Evolutionary conservation across 805 yeast species (phyloP), one percentile per base, ranked within the genome.

Genomic region (Pichia nakasei): DNA sequence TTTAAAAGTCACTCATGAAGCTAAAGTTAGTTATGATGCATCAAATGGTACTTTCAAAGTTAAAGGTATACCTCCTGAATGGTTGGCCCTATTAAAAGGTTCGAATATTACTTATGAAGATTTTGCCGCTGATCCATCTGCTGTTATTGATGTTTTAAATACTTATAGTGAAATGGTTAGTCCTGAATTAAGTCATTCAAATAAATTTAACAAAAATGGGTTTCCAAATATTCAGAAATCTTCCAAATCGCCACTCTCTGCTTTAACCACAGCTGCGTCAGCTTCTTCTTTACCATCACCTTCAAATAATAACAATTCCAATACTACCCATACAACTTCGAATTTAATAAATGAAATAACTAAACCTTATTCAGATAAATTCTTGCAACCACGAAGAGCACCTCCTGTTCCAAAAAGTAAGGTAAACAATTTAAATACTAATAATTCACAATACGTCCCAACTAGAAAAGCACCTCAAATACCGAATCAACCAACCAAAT

Each of bases 1-100:
- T 8, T 85, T 91, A 17, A 89, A 91, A 61, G 91, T 91, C 62
- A 87, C 95, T 11, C 98, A 94, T 60, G 85, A 82, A 57, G 96
- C 89, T 17, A 93, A 85, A 60, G 91, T 85, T 22, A 89, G 89
- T 1, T 84, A 82, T 55, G 94, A 85, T 59, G 91, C 93, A 4
- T 80, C 84, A 24, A 74, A 72, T 52, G 82, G 82, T 18, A 71
- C 69, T 43, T 72, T 75, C 52, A 72, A 76, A 18, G 78, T 76
- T 8, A 66, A 75, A 43, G 63, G 63, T 22, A 57, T 59, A n/a
- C 80, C 81, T 1, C 78, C 76, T 21, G 72, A 76, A 37, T 76
- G 81, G 82, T 68, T 73, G 48, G 69, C 66, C 34, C 60, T 76
- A 52, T 66, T 76, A 36, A 76, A 76, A 48, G 77, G 76, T 49